Conservation (phyloP, 176 grass and related monocot species). For the Stipa capillata region DNA sequence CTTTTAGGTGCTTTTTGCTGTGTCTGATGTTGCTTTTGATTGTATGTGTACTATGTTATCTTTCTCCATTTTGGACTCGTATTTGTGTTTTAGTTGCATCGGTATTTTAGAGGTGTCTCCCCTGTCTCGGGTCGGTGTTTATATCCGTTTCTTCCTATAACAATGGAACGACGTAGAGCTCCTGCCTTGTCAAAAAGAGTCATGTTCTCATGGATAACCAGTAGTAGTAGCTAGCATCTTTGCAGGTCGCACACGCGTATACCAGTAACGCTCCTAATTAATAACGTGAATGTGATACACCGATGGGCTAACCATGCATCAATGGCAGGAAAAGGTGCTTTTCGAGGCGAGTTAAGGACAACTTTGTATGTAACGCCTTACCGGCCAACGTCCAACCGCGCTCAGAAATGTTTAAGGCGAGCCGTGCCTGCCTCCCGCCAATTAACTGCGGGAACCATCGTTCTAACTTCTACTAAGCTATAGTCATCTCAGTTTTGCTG, state of each 20-base stretch:
- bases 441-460: background rate
- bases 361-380: constrained; percentile 9
- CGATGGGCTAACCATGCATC: background rate
- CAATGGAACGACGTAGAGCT: too few species aligned
- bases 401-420: background rate
- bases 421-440: background rate
- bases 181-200: too few species aligned
- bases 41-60: too few species aligned
- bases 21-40: too few species aligned
- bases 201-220: background rate
- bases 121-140: too few species aligned
- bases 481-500: background rate
- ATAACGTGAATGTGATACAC: background rate
- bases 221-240: too few species aligned
- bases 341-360: background rate
- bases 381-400: constrained; percentile 30
- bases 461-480: background rate
- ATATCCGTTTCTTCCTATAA: too few species aligned
- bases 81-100: too few species aligned
- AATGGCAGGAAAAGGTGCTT: background rate
- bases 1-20: too few species aligned
- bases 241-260: background rate
- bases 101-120: too few species aligned
- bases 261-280: background rate
- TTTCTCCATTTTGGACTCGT: too few species aligned